These are phyloP conservation scores for sunflower (Helianthus annuus) DNA, from an alignment of 129 eudicot species.

Conservation along the genomic window DNA sequence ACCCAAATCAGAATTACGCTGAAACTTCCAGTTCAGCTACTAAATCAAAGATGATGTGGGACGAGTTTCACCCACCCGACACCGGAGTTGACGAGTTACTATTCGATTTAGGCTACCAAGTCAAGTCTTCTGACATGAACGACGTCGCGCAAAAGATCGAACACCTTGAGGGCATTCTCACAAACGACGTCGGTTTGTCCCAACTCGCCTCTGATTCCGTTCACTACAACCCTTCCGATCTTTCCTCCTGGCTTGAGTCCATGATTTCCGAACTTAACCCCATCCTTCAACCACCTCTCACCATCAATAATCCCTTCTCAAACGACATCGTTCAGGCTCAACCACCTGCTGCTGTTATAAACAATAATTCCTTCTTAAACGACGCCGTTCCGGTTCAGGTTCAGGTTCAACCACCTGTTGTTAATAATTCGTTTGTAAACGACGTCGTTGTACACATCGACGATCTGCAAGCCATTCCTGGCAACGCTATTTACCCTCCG, in stretches of 20 bases:
- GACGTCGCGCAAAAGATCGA: slow-evolving; percentile 70
- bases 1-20: slow-evolving; percentile 7
- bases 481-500: slow-evolving; percentile 52
- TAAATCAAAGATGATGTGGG: slow-evolving; percentile 35
- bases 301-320: slow-evolving; percentile 21
- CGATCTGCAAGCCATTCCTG: slow-evolving; percentile 61
- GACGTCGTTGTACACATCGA: neutral
- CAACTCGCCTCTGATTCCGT: slow-evolving; percentile 57
- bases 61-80: slow-evolving; percentile 38
- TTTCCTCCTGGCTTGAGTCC: slow-evolving; percentile 63
- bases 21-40: slow-evolving; percentile 13
- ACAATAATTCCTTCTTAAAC: slow-evolving; percentile 17
- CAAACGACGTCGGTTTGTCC: slow-evolving; percentile 52
- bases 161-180: slow-evolving; percentile 60
- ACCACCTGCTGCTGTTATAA: neutral
- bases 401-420: neutral
- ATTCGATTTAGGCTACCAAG: slow-evolving; percentile 68
- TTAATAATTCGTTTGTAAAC: slow-evolving; percentile 22
- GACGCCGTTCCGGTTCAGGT: neutral
- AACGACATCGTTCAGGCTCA: neutral
- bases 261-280: slow-evolving; percentile 63
- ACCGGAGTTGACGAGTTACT: slow-evolving; percentile 71
- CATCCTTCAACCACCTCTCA: neutral
- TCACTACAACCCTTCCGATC: slow-evolving; percentile 78
- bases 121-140: slow-evolving; percentile 65